Conservation (phyloP, 345 rosid species). For the Cardamine occulta region DNA sequence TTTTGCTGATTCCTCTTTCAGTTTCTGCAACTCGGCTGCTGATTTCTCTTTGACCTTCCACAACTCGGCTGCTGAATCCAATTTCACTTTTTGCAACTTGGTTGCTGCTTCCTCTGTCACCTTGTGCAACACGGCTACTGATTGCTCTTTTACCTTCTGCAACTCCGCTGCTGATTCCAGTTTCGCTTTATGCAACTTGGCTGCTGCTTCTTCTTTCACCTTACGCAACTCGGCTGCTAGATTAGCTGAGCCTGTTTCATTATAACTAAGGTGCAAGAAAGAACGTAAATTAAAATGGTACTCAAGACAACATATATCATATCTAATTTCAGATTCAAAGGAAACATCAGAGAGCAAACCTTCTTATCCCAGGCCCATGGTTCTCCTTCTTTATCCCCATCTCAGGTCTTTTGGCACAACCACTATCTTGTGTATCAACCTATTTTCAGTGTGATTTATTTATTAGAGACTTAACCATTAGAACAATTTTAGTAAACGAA, state of each 20-base stretch:
- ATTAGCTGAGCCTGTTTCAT: slow-evolving; percentile 17
- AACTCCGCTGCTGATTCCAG: slow-evolving; percentile 1
- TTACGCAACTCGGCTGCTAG: slow-evolving; percentile 10
- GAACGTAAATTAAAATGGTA: background rate
- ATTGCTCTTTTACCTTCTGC: slow-evolving; percentile 19
- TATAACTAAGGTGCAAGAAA: slow-evolving; percentile 3
- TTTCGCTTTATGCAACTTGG: background rate
- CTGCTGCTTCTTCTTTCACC: slow-evolving; percentile 31
- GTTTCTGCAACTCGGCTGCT: slow-evolving; percentile 14
- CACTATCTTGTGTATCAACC: slow-evolving; percentile 5
- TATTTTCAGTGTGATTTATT: slow-evolving; percentile 14
- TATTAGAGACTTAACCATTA: slow-evolving; percentile 1
- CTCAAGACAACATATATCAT: background rate
- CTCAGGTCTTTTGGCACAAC: background rate
- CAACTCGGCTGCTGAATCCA: background rate
- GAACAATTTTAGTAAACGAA: background rate
- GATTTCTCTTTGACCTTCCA: slow-evolving; percentile 7
- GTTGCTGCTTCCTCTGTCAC: slow-evolving; percentile 29
- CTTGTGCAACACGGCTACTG: slow-evolving; percentile 7
- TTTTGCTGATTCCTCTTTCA: background rate
- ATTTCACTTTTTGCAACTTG: background rate
- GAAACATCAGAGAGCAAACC: slow-evolving; percentile 28
- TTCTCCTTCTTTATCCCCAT: background rate
- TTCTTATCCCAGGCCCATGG: slow-evolving; percentile 16
- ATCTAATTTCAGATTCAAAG: background rate